Conservation (phyloP, 163 green algal genomes). For the Scenedesmus sp. region DNA sequence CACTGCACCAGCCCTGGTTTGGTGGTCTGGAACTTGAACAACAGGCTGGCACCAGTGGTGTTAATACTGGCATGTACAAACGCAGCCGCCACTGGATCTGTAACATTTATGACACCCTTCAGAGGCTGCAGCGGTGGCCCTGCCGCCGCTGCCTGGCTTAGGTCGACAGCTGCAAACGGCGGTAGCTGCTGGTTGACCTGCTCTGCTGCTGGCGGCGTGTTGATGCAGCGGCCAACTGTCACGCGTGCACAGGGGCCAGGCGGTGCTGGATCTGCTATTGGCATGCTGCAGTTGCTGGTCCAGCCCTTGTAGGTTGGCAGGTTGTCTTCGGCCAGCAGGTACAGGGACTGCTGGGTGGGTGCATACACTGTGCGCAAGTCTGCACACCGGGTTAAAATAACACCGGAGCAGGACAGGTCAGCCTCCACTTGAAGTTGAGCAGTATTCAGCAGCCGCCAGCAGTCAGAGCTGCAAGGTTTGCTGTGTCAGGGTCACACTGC, state of each 20-base stretch:
- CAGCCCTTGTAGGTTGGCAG: constrained; percentile 65
- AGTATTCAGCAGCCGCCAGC: no score
- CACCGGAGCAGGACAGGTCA: no score
- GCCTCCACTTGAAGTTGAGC: no score
- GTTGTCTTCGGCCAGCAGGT: constrained; percentile 62
- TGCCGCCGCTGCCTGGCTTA: background rate
- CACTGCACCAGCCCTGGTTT: constrained; percentile 54
- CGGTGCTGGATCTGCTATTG: background rate
- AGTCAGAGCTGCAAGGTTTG: no score
- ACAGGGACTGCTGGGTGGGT: constrained; percentile 49
- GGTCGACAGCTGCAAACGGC: constrained; percentile 40
- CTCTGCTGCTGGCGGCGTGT: background rate
- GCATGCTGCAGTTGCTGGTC: constrained; percentile 56
- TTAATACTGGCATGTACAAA: constrained; percentile 27
- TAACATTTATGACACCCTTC: constrained; percentile 22
- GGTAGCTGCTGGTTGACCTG: constrained; percentile 47
- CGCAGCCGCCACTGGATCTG: background rate
- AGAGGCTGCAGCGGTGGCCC: constrained; percentile 24
- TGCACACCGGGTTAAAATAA: background rate
- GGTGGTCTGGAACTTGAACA: constrained; percentile 51
- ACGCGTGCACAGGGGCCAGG: constrained; percentile 36
- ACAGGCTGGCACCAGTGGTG: constrained; percentile 17
- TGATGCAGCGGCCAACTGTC: constrained; percentile 42
- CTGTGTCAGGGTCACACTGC: no score
- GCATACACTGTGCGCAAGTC: background rate